Evolutionary conservation across 805 yeast species (phyloP), one percentile per base, ranked within the genome.

Genomic region (Candida railenensis): DNA sequence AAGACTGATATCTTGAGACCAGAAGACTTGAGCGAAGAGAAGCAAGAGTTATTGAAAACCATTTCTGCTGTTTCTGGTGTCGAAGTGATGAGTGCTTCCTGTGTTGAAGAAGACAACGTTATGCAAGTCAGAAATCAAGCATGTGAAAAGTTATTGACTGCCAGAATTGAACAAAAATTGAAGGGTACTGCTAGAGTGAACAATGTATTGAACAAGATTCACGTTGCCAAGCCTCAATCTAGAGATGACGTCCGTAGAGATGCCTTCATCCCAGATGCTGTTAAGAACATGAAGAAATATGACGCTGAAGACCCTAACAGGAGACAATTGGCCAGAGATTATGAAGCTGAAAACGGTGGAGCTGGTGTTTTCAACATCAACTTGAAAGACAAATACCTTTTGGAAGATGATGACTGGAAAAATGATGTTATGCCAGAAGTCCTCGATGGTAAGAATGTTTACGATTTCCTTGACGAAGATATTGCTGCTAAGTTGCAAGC

Each of bases 371-470:
- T 73, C 77, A 94, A 90, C 73, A 81, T 94, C 63, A 90, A 94
- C 73, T 77, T 94, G 72, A 89, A 90, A 66, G 98, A 92, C 63
- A 87, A 85, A 61, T 94, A 95, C 69, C 56, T 94, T 51, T 76
- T 94, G 57, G 99, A 92, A 56, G 92, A 94, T 64, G 98, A 92
- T 44, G 95, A 89, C 53, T 94, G 99, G 99, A 92, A 92, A 79
- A 82, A 89, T 55, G 99, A 94, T 69, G 79, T 86, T 52, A 89
- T 94, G 89, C 99, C 99, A 22, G 99, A 94, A 76, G 79, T 94
- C 45, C 74, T 94, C 65, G 90, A 94, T 62, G 99, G 99, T 71
- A 87, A 83, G 74, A 94, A 94, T 65, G 97, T 94, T 48, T 92
- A 90, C 71, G 99, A 94, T 71, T 94, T 87, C 85, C 78, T 94